Evolutionary conservation across 192 early-diverging fungal species (phyloP).

Genomic region (Coemansia furcata): DNA sequence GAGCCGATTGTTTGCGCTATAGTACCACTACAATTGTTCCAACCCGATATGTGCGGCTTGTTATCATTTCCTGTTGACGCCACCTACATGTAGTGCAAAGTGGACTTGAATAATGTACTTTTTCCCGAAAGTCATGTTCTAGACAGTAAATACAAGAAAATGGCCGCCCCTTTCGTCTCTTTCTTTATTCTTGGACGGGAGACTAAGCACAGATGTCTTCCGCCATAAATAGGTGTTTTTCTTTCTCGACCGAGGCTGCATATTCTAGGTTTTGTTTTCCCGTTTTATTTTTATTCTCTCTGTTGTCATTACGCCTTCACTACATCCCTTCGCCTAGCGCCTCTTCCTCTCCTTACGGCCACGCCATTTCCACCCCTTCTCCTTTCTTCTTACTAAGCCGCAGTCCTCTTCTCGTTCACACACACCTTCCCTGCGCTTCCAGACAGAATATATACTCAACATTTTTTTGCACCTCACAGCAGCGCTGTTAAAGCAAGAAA

Average conservation of each 20-base stretch:
- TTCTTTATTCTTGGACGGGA: not conserved
- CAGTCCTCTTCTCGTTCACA: not conserved
- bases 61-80: slow-evolving; percentile 4
- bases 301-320: slow-evolving; percentile 3
- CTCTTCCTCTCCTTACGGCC: slow-evolving; percentile 1
- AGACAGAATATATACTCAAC: not conserved
- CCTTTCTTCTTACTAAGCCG: not conserved
- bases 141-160: not conserved
- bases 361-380: not conserved
- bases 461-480: not conserved
- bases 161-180: not conserved
- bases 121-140: not conserved
- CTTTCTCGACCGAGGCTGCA: not conserved
- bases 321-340: not conserved
- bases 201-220: not conserved
- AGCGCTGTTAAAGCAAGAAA: slow-evolving; percentile 4
- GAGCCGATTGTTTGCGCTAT: not conserved
- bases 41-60: not conserved
- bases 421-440: slow-evolving; percentile 1
- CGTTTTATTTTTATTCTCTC: slow-evolving; percentile 4
- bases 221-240: not conserved
- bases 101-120: not conserved
- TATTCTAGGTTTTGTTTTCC: not conserved
- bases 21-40: not conserved
- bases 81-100: not conserved